These are phyloP conservation scores for Mycena epipterygia DNA, from an alignment of 768 basidiomycete genomes.

Conservation along the genomic window DNA sequence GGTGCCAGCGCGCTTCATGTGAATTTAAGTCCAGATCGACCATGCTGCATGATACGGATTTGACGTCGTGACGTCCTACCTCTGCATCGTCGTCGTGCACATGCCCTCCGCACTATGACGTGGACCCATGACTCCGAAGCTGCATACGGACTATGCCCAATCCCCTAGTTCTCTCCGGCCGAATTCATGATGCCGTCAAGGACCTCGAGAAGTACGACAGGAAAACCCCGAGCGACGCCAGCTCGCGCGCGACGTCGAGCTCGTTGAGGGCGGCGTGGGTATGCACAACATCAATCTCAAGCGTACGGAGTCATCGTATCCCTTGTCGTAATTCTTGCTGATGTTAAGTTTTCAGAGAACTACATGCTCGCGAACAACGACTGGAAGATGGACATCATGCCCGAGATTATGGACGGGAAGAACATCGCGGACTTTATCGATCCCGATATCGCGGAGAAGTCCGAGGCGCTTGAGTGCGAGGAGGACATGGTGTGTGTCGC, in stretches of 20 bases:
- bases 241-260: constrained; percentile 86
- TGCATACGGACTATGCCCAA: background rate
- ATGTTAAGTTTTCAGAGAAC: constrained; percentile 74
- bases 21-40: too few species aligned
- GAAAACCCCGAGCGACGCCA: constrained; percentile 83
- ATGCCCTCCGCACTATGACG: too few species aligned
- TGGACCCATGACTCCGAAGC: too few species aligned
- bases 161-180: background rate
- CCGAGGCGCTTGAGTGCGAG: constrained; percentile 95
- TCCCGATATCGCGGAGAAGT: constrained; percentile 95
- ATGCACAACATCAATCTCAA: constrained; percentile 93
- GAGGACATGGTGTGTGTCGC: constrained; percentile 78
- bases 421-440: constrained; percentile 99
- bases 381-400: constrained; percentile 97
- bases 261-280: constrained; percentile 90
- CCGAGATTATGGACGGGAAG: constrained; percentile 99
- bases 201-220: constrained; percentile 88
- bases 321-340: background rate
- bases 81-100: too few species aligned
- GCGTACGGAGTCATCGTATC: constrained; percentile 68
- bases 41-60: too few species aligned
- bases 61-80: too few species aligned
- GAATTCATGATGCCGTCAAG: constrained; percentile 67
- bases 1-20: too few species aligned
- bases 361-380: constrained; percentile 90